Evolutionary conservation across 1,139 yeast genomes (phyloP).

Genomic region (Cylindricascospora bacillispora): DNA sequence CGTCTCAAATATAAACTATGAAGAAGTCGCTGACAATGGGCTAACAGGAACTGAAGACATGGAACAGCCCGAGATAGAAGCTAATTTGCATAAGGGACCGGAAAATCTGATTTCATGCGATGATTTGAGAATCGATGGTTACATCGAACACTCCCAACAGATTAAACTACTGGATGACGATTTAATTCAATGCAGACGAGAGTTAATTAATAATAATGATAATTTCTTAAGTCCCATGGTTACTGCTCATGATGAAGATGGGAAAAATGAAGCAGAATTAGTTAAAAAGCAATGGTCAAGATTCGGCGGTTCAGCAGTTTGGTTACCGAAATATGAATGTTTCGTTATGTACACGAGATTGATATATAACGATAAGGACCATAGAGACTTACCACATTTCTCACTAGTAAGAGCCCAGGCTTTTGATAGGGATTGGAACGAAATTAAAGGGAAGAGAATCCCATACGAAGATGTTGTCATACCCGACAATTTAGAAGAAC

Average conservation of each 20-base stretch:
- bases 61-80: neutral
- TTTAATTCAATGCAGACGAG: neutral
- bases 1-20: too few species aligned
- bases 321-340: conserved; percentile 13
- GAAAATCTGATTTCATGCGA: neutral
- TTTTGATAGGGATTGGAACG: conserved; percentile 15
- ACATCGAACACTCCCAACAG: neutral
- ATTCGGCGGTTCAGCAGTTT: conserved; percentile 15
- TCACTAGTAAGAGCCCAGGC: conserved; percentile 13
- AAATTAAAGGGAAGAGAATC: conserved; percentile 10
- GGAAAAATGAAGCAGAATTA: conserved; percentile 6
- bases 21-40: too few species aligned
- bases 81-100: neutral
- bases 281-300: conserved; percentile 10
- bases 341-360: conserved; percentile 11
- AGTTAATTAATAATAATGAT: neutral
- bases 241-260: conserved; percentile 2
- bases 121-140: neutral
- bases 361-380: conserved; percentile 7
- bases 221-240: neutral
- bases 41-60: too few species aligned
- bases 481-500: conserved; percentile 5
- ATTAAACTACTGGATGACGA: neutral
- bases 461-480: conserved; percentile 9
- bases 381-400: conserved; percentile 6